A percentile compares a stretch with the other conserved stretches of the same genome.
These are phyloP conservation scores for Fermentozyma sake DNA, from an alignment of 1,139 yeast genomes.

Conservation along the genomic window DNA sequence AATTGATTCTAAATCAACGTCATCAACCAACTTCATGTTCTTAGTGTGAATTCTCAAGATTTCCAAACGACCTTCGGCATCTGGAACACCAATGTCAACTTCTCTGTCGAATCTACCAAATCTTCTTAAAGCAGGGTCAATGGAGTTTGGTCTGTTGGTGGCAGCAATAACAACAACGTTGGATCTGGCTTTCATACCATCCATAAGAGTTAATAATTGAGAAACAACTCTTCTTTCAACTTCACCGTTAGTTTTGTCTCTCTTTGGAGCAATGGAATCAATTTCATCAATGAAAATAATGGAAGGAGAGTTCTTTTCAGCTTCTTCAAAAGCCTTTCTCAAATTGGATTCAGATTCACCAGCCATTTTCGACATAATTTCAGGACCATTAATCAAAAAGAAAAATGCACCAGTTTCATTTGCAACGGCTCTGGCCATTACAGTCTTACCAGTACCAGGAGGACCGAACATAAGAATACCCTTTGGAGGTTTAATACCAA, in stretches of 20 bases:
- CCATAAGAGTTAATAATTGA: conserved; percentile 94
- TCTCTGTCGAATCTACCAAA: conserved; percentile 99
- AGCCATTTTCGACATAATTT: conserved; percentile 99
- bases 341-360: conserved; percentile 98
- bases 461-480: conserved; percentile 98
- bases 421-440: conserved; percentile 99
- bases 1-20: conserved; percentile 91
- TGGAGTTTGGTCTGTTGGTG: conserved; percentile 96
- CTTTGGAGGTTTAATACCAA: conserved; percentile 96
- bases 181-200: conserved; percentile 98
- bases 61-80: conserved; percentile 97
- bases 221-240: conserved; percentile 96
- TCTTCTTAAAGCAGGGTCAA: conserved; percentile 97
- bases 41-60: conserved; percentile 82
- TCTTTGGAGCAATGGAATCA: conserved; percentile 98
- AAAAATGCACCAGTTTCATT: conserved; percentile 99
- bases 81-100: conserved; percentile 98
- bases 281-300: conserved; percentile 97
- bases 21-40: conserved; percentile 95
- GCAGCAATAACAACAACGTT: conserved; percentile 87
- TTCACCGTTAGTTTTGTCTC: conserved; percentile 99
- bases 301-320: conserved; percentile 95
- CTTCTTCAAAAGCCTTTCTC: conserved; percentile 98
- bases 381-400: conserved; percentile 98
- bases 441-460: conserved; percentile 98